phyloP scores from a whole-genome alignment of 2,329 filamentous ascomycete genomes.

The Ilyonectria destructans region DNA sequence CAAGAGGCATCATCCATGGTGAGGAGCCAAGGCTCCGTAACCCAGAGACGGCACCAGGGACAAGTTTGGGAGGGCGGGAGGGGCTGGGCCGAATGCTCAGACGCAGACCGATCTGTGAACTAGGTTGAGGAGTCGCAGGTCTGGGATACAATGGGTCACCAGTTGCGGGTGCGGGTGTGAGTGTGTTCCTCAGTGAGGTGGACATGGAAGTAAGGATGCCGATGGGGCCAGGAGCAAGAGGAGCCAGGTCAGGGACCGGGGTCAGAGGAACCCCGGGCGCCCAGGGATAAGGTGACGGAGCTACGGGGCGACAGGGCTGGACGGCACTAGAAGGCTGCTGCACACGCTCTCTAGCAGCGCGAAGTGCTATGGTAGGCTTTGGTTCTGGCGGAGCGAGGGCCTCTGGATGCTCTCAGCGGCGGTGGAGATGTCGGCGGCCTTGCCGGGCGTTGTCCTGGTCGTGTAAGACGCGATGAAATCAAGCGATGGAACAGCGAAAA shows the following conservation, averaged over 20 bases:
- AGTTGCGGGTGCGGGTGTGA: slow-evolving; percentile 43
- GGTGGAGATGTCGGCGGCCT: slow-evolving; percentile 22
- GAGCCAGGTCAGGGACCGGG: slow-evolving; percentile 29
- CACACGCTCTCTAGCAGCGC: slow-evolving; percentile 20
- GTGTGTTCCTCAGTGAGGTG: slow-evolving; percentile 46
- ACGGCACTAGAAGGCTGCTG: slow-evolving; percentile 24
- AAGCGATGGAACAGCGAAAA: slow-evolving; percentile 13
- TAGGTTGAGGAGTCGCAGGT: slow-evolving; percentile 48
- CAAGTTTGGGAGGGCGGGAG: slow-evolving; percentile 48
- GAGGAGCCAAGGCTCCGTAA: slow-evolving; percentile 43
- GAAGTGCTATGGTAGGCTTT: slow-evolving; percentile 1
- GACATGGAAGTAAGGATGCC: slow-evolving; percentile 46
- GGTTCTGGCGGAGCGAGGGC: slow-evolving; percentile 19
- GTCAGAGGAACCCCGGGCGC: slow-evolving; percentile 40
- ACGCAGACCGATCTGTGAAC: slow-evolving; percentile 51
- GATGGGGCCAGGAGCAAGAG: slow-evolving; percentile 41
- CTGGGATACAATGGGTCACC: slow-evolving; percentile 41
- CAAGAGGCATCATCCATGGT: slow-evolving; percentile 52
- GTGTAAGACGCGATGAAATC: slow-evolving; percentile 10
- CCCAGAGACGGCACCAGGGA: slow-evolving; percentile 47
- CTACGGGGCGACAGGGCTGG: slow-evolving; percentile 31
- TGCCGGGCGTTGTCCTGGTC: slow-evolving; percentile 22
- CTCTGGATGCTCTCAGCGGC: slow-evolving; percentile 16
- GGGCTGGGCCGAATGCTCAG: slow-evolving; percentile 48
- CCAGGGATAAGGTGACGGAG: slow-evolving; percentile 39